Conservation (phyloP, 106 monocot genomes). For the Hemerocallis citrina region DNA sequence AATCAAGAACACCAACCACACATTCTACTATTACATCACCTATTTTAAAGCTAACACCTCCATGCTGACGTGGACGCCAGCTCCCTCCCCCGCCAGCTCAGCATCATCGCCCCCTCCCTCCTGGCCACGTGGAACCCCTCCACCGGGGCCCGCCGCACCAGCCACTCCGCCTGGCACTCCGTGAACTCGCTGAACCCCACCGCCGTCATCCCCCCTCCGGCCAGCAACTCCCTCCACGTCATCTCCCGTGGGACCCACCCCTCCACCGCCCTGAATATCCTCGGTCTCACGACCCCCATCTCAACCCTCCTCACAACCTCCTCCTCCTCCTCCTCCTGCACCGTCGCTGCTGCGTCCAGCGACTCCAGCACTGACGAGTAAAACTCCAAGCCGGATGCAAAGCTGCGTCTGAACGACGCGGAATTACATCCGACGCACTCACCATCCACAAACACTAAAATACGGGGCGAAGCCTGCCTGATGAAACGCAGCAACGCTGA, state of each 20-base stretch:
- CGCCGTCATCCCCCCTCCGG: slow-evolving; percentile 23
- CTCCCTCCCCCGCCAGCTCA: slow-evolving; percentile 60
- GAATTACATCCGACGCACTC: slow-evolving; percentile 14
- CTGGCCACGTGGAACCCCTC: slow-evolving; percentile 62
- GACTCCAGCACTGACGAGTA: slow-evolving; percentile 36
- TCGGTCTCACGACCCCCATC: slow-evolving; percentile 30
- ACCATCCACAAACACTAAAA: slow-evolving; percentile 40
- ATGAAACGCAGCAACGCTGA: slow-evolving; percentile 35
- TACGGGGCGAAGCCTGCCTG: slow-evolving; percentile 22
- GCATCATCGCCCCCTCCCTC: slow-evolving; percentile 36
- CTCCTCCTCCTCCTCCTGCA: slow-evolving; percentile 26
- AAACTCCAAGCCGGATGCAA: slow-evolving; percentile 33
- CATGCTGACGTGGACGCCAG: slow-evolving; percentile 60
- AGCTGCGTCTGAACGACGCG: slow-evolving; percentile 26
- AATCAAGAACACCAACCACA: too few species aligned
- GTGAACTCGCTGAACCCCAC: slow-evolving; percentile 49
- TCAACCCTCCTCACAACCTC: slow-evolving; percentile 38
- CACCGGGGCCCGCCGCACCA: slow-evolving; percentile 30
- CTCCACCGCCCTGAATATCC: slow-evolving; percentile 22
- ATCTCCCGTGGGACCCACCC: slow-evolving; percentile 11
- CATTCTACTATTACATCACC: too few species aligned
- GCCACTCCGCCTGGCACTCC: slow-evolving; percentile 70
- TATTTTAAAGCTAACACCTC: slow-evolving; percentile 32
- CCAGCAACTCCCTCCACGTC: slow-evolving; percentile 31
- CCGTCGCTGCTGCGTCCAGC: slow-evolving; percentile 24